Evolutionary conservation across 768 basidiomycete species (phyloP).

Genomic region (Phylloporus rhodoxanthus): DNA sequence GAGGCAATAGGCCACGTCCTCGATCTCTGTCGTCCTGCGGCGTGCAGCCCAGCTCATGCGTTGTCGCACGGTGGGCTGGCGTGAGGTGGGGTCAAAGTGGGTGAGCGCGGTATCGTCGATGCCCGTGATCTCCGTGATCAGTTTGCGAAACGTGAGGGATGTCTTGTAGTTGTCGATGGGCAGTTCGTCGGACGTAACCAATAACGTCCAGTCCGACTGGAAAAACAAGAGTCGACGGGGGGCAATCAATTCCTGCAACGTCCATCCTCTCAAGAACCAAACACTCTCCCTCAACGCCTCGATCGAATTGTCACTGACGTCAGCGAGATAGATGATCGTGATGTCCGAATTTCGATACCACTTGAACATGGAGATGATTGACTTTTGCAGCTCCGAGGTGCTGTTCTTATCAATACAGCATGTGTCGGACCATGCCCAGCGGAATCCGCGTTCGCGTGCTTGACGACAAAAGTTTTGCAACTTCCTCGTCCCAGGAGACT

Average conservation of each 20-base stretch:
- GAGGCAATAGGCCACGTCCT: constrained; percentile 27
- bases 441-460: constrained; percentile 17
- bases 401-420: constrained; percentile 28
- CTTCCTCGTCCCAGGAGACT: constrained; percentile 10
- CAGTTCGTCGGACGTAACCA: constrained; percentile 11
- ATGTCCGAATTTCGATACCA: constrained; percentile 25
- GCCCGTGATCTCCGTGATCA: constrained; percentile 14
- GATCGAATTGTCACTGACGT: constrained; percentile 10
- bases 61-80: constrained; percentile 11
- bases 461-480: constrained; percentile 16
- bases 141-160: constrained; percentile 7
- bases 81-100: constrained; percentile 14
- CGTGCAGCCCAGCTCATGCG: constrained; percentile 27
- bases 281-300: constrained; percentile 13
- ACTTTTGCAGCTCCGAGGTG: constrained; percentile 25
- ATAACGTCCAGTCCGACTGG: constrained; percentile 18
- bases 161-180: constrained; percentile 17
- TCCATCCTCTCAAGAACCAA: constrained; percentile 27
- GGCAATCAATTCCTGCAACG: constrained; percentile 25
- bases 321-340: constrained; percentile 23
- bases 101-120: constrained; percentile 17
- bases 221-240: constrained; percentile 21
- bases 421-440: constrained; percentile 27
- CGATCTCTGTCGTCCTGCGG: constrained; percentile 26
- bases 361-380: constrained; percentile 28